Evolutionary conservation across 805 yeast species (phyloP).

Genomic region (Sporopachydermia lactativora): DNA sequence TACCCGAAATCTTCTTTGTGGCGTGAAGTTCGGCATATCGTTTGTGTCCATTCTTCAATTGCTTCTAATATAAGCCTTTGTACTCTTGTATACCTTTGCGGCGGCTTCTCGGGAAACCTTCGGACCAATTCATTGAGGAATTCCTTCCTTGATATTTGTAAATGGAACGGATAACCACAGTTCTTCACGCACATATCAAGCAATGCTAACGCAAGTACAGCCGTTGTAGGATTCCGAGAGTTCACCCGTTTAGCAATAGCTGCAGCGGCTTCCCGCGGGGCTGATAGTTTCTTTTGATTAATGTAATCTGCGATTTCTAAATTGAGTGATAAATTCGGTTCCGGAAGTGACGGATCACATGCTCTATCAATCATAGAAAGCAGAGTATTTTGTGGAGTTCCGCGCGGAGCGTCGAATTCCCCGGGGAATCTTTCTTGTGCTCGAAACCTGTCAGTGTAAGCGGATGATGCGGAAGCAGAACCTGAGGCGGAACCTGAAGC

Average conservation of each 20-base stretch:
- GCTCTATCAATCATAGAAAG: slow-evolving; percentile 47
- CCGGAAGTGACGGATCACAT: slow-evolving; percentile 64
- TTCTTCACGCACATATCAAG: slow-evolving; percentile 89
- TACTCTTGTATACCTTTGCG: slow-evolving; percentile 65
- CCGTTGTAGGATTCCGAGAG: slow-evolving; percentile 70
- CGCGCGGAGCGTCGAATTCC: slow-evolving; percentile 3
- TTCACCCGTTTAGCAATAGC: slow-evolving; percentile 74
- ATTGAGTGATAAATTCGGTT: slow-evolving; percentile 82
- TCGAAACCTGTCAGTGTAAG: slow-evolving; percentile 13
- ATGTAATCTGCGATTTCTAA: slow-evolving; percentile 88
- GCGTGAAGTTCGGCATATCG: slow-evolving; percentile 78
- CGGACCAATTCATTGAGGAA: slow-evolving; percentile 87
- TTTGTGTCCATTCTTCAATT: slow-evolving; percentile 95
- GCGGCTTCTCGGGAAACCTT: slow-evolving; percentile 90
- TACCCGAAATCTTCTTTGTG: slow-evolving; percentile 87
- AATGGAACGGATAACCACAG: slow-evolving; percentile 94
- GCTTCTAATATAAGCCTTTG: slow-evolving; percentile 79
- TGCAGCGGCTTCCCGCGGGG: slow-evolving; percentile 86
- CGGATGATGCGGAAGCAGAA: too few relatives aligned
- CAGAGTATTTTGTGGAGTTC: slow-evolving; percentile 5
- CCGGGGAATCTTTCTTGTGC: slow-evolving; percentile 17
- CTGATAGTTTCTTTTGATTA: slow-evolving; percentile 80
- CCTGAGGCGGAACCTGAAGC: too few relatives aligned
- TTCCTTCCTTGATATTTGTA: slow-evolving; percentile 90
- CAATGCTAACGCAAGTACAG: slow-evolving; percentile 68